A percentile compares a stretch with the other conserved stretches of the same genome.
phyloP scores from a whole-genome alignment of 2,329 filamentous ascomycete species.

The Colletotrichum eremochloae region DNA sequence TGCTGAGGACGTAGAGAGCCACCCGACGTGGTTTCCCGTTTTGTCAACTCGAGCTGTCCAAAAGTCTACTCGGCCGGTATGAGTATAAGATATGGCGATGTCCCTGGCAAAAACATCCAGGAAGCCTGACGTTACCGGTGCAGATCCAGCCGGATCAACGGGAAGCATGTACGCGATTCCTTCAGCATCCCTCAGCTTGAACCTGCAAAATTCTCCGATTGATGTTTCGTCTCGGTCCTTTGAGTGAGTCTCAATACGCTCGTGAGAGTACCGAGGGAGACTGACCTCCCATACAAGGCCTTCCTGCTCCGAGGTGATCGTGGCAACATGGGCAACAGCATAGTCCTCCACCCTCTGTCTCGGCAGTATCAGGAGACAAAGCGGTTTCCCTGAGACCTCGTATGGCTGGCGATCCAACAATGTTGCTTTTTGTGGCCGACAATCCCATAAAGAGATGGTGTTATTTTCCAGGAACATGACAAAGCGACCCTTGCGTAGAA shows the following conservation, averaged over 20 bases:
- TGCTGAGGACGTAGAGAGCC: constrained; percentile 85
- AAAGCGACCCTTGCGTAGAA: constrained; percentile 82
- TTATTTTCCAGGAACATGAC: constrained; percentile 83
- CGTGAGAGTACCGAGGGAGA: constrained; percentile 64
- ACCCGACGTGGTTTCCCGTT: constrained; percentile 74
- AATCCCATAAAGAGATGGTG: constrained; percentile 84
- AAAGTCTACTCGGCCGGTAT: constrained; percentile 80
- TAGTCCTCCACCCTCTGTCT: constrained; percentile 68
- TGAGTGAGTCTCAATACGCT: constrained; percentile 44
- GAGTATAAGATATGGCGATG: constrained; percentile 87
- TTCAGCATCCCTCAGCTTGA: constrained; percentile 73
- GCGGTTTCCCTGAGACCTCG: constrained; percentile 74
- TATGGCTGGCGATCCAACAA: constrained; percentile 73
- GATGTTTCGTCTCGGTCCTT: constrained; percentile 54
- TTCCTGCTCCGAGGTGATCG: constrained; percentile 81
- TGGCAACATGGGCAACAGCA: constrained; percentile 79
- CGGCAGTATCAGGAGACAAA: constrained; percentile 84
- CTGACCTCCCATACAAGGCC: constrained; percentile 86
- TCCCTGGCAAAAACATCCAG: constrained; percentile 89
- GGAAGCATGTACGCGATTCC: constrained; percentile 78
- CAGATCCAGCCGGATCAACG: constrained; percentile 86
- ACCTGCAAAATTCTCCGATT: constrained; percentile 77
- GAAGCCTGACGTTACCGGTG: constrained; percentile 79
- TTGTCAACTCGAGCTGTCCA: constrained; percentile 85
- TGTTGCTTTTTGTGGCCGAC: constrained; percentile 69